phyloP scores from a whole-genome alignment of 805 yeast species.

The Priceomyces melissophilus region DNA sequence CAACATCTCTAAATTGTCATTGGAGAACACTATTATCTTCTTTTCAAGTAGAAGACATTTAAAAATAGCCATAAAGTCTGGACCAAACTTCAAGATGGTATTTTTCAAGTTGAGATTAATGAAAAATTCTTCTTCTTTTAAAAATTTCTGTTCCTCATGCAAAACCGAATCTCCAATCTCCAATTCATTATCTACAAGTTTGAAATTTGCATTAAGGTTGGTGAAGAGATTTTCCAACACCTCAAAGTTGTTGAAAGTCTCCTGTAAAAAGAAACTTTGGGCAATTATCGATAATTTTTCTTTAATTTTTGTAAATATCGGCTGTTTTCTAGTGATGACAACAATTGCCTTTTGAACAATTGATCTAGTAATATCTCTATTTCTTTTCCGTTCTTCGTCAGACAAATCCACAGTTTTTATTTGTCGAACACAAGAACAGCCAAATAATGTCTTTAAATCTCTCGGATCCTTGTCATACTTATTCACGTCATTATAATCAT shows the following conservation, averaged over 20 bases:
- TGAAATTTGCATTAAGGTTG: constrained; percentile 46
- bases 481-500: constrained; percentile 33
- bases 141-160: constrained; percentile 2
- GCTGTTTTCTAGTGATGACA: constrained; percentile 71
- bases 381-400: constrained; percentile 38
- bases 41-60: constrained; percentile 78
- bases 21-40: constrained; percentile 69
- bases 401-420: constrained; percentile 59
- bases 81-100: constrained; percentile 55
- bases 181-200: constrained; percentile 20
- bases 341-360: constrained; percentile 91
- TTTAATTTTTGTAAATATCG: constrained; percentile 82
- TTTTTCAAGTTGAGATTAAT: constrained; percentile 72
- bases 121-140: constrained; percentile 36
- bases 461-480: constrained; percentile 36
- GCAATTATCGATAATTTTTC: constrained; percentile 91
- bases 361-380: constrained; percentile 73
- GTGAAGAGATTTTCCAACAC: constrained; percentile 69
- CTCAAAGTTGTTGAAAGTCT: constrained; percentile 65
- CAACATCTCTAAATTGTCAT: constrained; percentile 68
- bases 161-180: constrained; percentile 7
- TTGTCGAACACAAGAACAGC: constrained; percentile 90
- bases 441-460: constrained; percentile 71
- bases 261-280: constrained; percentile 78
- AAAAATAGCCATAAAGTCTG: constrained; percentile 60